Base-by-base conservation (phyloP, 805 yeast genomes). In the Cyberlindnera xylosilytica region DNA sequence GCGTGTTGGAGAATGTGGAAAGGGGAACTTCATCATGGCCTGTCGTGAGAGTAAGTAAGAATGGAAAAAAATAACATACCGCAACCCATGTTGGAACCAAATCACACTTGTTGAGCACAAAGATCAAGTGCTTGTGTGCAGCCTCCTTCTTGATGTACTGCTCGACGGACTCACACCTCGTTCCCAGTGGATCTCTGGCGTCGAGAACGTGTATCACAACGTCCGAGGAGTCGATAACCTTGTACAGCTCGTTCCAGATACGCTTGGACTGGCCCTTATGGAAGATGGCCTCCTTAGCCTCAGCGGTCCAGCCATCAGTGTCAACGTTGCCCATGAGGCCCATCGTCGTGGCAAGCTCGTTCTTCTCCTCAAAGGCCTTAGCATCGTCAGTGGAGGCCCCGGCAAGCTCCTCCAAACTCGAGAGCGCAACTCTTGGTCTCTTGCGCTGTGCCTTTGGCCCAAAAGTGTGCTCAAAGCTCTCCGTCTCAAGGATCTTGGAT, bases 31-130 rank as follows among this genome's bases (percentile, higher is more conserved):
- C n/a, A n/a, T n/a, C n/a, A n/a, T n/a, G n/a, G n/a, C n/a, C n/a
- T n/a, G n/a, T n/a, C n/a, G n/a, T n/a, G n/a, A n/a, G n/a, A 20
- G 51, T 49, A 42, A 45, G 64, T 41, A 46, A 47, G 33, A 39
- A 41, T 30, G 32, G 42, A 23, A 62, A 62, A 38, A 44, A 48
- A 41, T 43, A 27, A 89, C 98, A 78, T 88, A 90, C 98, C 59
- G 98, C 97, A 60, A 88, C 97, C 97, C 98, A 91, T 36, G 97
- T 91, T 51, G 99, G 99, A 39, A 91, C 97, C 60, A 91, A 79
- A 73, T 91, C 99, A 78, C 97, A 90, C 75, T 91, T 91, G 78
- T 91, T 91, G 68, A 91, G 71, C 44, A 93, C 96, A 62, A 84
- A 90, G 53, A 91, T 84, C 70, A 91, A 74, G 73, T 93, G 99